Conservation (phyloP, 2,329 filamentous ascomycete species). For the Hymenoscyphus infarciens region DNA sequence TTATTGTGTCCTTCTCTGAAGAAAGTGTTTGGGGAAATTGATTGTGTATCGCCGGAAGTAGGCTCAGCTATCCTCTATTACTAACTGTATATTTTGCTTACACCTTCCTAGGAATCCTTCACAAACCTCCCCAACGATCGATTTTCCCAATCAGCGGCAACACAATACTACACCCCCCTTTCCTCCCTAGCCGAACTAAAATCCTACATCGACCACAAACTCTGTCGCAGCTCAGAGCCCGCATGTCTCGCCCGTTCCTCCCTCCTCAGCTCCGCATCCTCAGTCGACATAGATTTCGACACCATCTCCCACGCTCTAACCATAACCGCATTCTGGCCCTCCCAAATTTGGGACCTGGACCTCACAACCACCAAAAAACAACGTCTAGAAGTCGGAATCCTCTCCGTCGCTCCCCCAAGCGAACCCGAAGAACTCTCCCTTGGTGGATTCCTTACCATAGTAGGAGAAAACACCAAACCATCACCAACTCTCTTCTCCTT, state of each 20-base stretch:
- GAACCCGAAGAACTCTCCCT: conserved; percentile 74
- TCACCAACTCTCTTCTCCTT: conserved; percentile 81
- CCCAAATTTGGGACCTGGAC: conserved; percentile 26
- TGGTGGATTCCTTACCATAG: conserved; percentile 71
- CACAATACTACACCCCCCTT: conserved; percentile 69
- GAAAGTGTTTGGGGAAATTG: conserved; percentile 52
- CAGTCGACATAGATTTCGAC: conserved; percentile 76
- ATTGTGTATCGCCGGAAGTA: conserved; percentile 53
- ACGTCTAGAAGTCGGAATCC: conserved; percentile 76
- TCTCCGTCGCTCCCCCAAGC: conserved; percentile 61
- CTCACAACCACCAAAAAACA: conserved; percentile 38
- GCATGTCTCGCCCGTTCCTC: conserved; percentile 49
- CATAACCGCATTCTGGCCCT: conserved; percentile 62
- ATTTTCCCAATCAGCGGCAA: conserved; percentile 59
- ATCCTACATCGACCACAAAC: conserved; percentile 46
- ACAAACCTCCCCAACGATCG: conserved; percentile 56
- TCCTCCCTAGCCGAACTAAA: conserved; percentile 54
- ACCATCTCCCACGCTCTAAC: conserved; percentile 61
- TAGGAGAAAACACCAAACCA: conserved; percentile 70
- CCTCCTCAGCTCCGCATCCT: conserved; percentile 51
- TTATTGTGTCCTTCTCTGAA: conserved; percentile 57
- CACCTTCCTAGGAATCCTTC: conserved; percentile 51
- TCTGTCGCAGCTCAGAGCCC: conserved; percentile 47
- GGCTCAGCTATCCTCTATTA: not conserved
- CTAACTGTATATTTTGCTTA: conserved; percentile 15